These are phyloP conservation scores for Colletotrichum cordylinicola DNA, from an alignment of 2,329 filamentous ascomycete genomes.

Conservation along the genomic window DNA sequence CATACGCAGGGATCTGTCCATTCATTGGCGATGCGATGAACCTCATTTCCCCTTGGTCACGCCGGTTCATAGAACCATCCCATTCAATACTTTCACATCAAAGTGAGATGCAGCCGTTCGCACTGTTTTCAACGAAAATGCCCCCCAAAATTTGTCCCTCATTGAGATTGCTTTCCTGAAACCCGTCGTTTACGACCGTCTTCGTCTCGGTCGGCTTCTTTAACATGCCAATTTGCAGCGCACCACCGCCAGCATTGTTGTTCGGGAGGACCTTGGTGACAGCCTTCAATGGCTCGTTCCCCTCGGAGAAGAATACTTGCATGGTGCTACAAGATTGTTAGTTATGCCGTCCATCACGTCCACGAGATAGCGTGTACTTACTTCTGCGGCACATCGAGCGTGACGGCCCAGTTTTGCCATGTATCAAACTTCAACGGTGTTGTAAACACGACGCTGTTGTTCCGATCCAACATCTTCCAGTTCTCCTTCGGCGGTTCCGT, in stretches of 20 bases:
- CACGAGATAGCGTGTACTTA: conserved; percentile 32
- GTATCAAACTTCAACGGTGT: conserved; percentile 51
- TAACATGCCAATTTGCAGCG: conserved; percentile 66
- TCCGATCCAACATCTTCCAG: conserved; percentile 51
- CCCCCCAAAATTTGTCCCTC: conserved; percentile 59
- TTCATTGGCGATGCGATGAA: background rate
- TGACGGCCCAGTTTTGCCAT: conserved; percentile 68
- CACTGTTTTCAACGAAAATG: conserved; percentile 57
- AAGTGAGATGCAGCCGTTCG: conserved; percentile 18
- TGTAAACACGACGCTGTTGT: conserved; percentile 55
- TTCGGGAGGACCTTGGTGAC: conserved; percentile 52
- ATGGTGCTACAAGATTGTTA: conserved; percentile 47
- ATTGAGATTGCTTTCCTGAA: conserved; percentile 52
- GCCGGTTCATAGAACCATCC: background rate
- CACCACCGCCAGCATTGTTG: conserved; percentile 61
- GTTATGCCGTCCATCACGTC: background rate
- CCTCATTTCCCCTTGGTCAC: background rate
- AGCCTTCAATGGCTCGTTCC: conserved; percentile 45
- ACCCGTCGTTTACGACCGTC: conserved; percentile 52
- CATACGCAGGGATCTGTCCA: background rate
- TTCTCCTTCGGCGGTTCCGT: conserved; percentile 37
- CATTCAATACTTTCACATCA: background rate
- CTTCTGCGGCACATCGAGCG: conserved; percentile 62
- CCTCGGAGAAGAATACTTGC: conserved; percentile 62
- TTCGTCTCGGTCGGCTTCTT: conserved; percentile 59